Evolutionary conservation across 768 basidiomycete genomes (phyloP).

Genomic region (Fomitopsis pulvina): DNA sequence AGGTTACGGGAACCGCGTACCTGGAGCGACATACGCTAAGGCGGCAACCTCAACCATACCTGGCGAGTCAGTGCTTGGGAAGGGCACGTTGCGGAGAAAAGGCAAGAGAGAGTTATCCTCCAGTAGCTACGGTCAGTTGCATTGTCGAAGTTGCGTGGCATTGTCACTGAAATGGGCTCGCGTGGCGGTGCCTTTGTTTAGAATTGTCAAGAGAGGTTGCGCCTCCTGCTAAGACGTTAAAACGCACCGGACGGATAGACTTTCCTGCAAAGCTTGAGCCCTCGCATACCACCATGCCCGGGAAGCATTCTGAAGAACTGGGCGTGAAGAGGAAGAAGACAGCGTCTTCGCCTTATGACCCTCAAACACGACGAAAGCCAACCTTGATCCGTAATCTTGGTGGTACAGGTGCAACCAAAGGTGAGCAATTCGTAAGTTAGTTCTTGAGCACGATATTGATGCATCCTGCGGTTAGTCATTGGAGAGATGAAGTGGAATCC

Average conservation of each 20-base stretch:
- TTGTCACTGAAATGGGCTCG: neutral
- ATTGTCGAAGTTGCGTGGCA: neutral
- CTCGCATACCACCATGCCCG: constrained; percentile 1
- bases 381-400: constrained; percentile 85
- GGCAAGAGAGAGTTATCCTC: constrained; percentile 40
- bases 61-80: constrained; percentile 34
- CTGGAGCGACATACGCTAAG: constrained; percentile 42
- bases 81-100: constrained; percentile 56
- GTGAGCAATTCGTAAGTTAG: constrained; percentile 31
- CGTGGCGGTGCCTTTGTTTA: neutral
- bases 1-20: constrained; percentile 55
- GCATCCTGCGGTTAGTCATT: constrained; percentile 51
- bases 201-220: constrained; percentile 15
- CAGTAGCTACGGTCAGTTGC: constrained; percentile 35
- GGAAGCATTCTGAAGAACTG: constrained; percentile 14
- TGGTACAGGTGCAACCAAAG: constrained; percentile 60
- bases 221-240: constrained; percentile 46
- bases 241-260: constrained; percentile 51
- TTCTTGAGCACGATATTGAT: neutral
- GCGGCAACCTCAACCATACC: constrained; percentile 21
- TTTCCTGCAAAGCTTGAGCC: constrained; percentile 32
- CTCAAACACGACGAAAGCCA: constrained; percentile 62
- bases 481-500: constrained; percentile 99
- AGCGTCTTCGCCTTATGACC: constrained; percentile 35
- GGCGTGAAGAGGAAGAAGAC: constrained; percentile 46